phyloP scores from a whole-genome alignment of 176 grass and related monocot species.

The Avena atlantica region DNA sequence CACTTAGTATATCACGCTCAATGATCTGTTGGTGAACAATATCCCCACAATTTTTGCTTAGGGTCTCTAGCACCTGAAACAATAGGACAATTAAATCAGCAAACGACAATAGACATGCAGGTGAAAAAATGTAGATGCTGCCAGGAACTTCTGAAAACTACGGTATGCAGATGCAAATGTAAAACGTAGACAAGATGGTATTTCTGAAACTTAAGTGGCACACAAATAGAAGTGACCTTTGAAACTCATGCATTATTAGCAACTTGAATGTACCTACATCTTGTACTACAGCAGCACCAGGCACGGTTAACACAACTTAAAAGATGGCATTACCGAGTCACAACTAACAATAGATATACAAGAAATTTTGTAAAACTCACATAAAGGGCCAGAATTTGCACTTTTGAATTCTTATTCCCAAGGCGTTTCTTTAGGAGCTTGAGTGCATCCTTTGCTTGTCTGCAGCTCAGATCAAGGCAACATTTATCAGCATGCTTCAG shows the following conservation, averaged over 20 bases:
- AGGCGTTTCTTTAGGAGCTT: constrained; percentile 99
- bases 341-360: constrained; percentile 9
- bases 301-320: constrained; percentile 17
- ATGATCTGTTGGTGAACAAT: constrained; percentile 85
- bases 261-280: background rate
- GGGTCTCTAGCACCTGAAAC: constrained; percentile 85
- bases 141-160: background rate
- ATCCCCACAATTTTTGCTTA: constrained; percentile 99
- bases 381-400: constrained; percentile 89
- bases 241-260: constrained; percentile 11
- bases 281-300: background rate
- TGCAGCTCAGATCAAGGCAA: constrained; percentile 56
- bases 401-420: constrained; percentile 88
- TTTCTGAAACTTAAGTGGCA: background rate
- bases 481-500: constrained; percentile 36
- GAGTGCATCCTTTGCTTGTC: constrained; percentile 88
- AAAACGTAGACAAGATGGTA: constrained; percentile 6
- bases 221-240: background rate
- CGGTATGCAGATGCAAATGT: background rate
- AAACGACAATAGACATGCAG: constrained; percentile 8
- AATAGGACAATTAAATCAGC: constrained; percentile 37
- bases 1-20: constrained; percentile 97
- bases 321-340: background rate
- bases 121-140: background rate
- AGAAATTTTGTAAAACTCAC: constrained; percentile 59